Evolutionary conservation across 208 protist genomes (phyloP).

Genomic region (Trichomonas tenax): DNA sequence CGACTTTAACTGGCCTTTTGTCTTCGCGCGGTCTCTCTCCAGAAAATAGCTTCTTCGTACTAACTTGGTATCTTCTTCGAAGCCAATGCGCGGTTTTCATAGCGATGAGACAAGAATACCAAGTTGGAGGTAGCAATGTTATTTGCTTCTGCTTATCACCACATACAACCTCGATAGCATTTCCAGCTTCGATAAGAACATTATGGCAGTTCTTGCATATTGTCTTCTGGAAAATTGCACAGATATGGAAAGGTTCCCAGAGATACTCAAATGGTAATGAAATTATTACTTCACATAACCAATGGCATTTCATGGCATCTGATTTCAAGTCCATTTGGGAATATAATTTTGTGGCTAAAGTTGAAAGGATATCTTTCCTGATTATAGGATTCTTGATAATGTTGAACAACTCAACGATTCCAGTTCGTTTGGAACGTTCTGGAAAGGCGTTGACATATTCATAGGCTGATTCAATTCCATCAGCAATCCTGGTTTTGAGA

Average conservation of each 20-base stretch:
- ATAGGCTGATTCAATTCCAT: neutral
- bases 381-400: neutral
- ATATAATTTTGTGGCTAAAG: neutral
- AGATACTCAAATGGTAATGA: neutral
- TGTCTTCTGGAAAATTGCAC: neutral
- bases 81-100: neutral
- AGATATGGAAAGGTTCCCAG: neutral
- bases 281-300: neutral
- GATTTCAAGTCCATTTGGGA: neutral
- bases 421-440: neutral
- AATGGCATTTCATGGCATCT: neutral
- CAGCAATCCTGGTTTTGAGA: neutral
- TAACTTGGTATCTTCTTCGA: neutral
- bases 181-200: neutral
- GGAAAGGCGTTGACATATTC: neutral
- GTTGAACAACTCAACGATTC: neutral
- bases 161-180: neutral
- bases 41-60: neutral
- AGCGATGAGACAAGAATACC: neutral
- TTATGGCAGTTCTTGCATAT: neutral
- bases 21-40: neutral
- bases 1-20: neutral
- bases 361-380: neutral
- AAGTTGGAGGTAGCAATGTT: neutral
- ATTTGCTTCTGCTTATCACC: neutral